Evolutionary conservation across 2,329 filamentous ascomycete species (phyloP).

Genomic region (Periglandula ipomoeae): DNA sequence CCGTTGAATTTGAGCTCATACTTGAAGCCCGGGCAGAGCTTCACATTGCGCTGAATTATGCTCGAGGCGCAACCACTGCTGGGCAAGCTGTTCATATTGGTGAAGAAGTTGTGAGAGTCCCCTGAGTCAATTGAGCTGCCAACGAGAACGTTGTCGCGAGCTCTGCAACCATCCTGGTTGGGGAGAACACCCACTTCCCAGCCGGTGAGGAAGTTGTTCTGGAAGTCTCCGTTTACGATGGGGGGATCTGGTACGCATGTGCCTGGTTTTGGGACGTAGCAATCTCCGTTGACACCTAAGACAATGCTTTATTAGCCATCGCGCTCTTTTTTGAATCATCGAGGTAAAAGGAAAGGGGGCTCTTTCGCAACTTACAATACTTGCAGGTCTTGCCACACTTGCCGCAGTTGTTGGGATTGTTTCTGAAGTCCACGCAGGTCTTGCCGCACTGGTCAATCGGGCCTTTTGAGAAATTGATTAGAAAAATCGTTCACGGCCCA

Average conservation of each 20-base stretch:
- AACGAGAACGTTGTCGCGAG: neutral
- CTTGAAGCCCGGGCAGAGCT: neutral
- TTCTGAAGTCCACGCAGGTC: neutral
- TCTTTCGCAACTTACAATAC: neutral
- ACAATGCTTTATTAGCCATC: neutral
- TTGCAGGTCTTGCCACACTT: neutral
- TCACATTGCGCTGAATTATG: neutral
- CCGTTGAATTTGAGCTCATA: neutral
- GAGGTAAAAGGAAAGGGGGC: neutral
- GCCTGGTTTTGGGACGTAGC: neutral
- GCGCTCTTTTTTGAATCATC: too few species aligned
- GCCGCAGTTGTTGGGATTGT: slow-evolving; percentile 2
- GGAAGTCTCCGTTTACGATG: neutral
- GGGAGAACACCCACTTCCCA: neutral
- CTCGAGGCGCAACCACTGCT: neutral
- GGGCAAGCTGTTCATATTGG: neutral
- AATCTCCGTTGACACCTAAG: neutral
- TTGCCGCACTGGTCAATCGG: neutral
- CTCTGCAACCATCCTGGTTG: neutral
- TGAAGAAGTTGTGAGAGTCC: neutral
- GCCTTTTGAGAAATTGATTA: neutral
- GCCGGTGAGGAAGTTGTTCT: neutral
- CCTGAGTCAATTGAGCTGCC: neutral
- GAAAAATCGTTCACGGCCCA: neutral
- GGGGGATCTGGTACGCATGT: neutral